Evolutionary conservation across 352 stramenopile genomes (phyloP).

Genomic region (Peronosclerospora sorghi): DNA sequence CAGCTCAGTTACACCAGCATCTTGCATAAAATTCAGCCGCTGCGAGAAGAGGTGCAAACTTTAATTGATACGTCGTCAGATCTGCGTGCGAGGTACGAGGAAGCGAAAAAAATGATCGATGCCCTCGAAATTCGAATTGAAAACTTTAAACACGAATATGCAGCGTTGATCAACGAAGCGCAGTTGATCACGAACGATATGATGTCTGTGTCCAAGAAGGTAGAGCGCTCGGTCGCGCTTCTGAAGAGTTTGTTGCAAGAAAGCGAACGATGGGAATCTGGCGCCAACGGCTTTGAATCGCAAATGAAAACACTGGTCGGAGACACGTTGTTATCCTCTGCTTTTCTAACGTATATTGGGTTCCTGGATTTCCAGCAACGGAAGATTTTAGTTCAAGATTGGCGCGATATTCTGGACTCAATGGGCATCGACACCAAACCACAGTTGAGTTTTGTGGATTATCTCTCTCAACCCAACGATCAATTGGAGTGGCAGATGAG

Average conservation of each 20-base stretch:
- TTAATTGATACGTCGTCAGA: constrained; percentile 92
- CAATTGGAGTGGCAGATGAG: constrained; percentile 92
- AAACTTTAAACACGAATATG: constrained; percentile 98
- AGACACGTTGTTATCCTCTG: constrained; percentile 92
- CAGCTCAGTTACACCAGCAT: constrained; percentile 98
- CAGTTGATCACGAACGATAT: constrained; percentile 98
- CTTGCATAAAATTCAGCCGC: constrained; percentile 97
- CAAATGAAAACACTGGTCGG: constrained; percentile 96
- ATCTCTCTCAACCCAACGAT: constrained; percentile 92
- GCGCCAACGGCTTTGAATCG: constrained; percentile 92
- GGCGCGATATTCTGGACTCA: constrained; percentile 89
- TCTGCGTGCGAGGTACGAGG: constrained; percentile 89
- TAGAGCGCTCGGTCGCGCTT: constrained; percentile 94
- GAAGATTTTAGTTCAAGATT: constrained; percentile 89
- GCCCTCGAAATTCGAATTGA: constrained; percentile 93
- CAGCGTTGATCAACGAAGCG: constrained; percentile 93
- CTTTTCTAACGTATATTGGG: constrained; percentile 97
- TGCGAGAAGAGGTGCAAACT: constrained; percentile 96
- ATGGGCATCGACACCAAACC: constrained; percentile 84
- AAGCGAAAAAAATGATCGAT: constrained; percentile 89
- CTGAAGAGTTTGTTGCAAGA: constrained; percentile 97
- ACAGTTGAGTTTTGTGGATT: constrained; percentile 90
- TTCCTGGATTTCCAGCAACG: constrained; percentile 98
- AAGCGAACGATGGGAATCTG: constrained; percentile 96
- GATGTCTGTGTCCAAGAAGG: constrained; percentile 94